Percentiles rank a stretch among this genome's conserved stretches.
Evolutionary conservation across 192 early-diverging fungal species (phyloP).

Genomic region (Umbelopsis sp.): DNA sequence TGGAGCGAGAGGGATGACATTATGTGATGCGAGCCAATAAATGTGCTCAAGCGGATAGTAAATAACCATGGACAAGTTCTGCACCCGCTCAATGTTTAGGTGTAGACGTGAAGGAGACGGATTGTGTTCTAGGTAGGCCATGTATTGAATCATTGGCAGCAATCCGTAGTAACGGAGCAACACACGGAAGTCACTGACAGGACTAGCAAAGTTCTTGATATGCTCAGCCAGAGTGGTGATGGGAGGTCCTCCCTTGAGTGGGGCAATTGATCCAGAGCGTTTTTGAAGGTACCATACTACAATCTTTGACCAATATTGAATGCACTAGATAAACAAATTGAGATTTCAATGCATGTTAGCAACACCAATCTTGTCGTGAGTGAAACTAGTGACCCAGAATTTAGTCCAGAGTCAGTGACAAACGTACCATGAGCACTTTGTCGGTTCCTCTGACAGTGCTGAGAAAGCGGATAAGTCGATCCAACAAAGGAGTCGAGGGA

Average conservation of each 20-base stretch:
- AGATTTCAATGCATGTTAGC: neutral
- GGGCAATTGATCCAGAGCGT: slow-evolving; percentile 34
- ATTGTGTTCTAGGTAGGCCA: slow-evolving; percentile 75
- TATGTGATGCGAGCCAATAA: slow-evolving; percentile 91
- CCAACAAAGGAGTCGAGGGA: slow-evolving; percentile 64
- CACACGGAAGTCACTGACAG: slow-evolving; percentile 92
- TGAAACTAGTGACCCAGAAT: neutral
- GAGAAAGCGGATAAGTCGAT: slow-evolving; percentile 66
- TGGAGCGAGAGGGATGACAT: slow-evolving; percentile 76
- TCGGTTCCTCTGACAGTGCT: slow-evolving; percentile 64
- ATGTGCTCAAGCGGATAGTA: slow-evolving; percentile 98
- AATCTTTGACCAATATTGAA: slow-evolving; percentile 93
- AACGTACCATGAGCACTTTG: slow-evolving; percentile 68
- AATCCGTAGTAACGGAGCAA: slow-evolving; percentile 86
- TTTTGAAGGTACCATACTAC: slow-evolving; percentile 74
- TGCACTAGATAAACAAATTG: slow-evolving; percentile 57
- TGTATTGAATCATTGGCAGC: slow-evolving; percentile 86
- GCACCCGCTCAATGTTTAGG: slow-evolving; percentile 76
- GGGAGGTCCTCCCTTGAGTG: slow-evolving; percentile 16
- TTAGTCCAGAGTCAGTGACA: neutral
- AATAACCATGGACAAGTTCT: slow-evolving; percentile 81
- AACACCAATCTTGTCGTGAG: neutral
- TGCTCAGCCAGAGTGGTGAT: slow-evolving; percentile 66
- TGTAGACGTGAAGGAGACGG: slow-evolving; percentile 66
- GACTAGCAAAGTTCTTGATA: slow-evolving; percentile 77